Percentiles rank a stretch among this genome's conserved stretches.
Conservation (phyloP, 106 monocot genomes). For the Dioscorea dumetorum region DNA sequence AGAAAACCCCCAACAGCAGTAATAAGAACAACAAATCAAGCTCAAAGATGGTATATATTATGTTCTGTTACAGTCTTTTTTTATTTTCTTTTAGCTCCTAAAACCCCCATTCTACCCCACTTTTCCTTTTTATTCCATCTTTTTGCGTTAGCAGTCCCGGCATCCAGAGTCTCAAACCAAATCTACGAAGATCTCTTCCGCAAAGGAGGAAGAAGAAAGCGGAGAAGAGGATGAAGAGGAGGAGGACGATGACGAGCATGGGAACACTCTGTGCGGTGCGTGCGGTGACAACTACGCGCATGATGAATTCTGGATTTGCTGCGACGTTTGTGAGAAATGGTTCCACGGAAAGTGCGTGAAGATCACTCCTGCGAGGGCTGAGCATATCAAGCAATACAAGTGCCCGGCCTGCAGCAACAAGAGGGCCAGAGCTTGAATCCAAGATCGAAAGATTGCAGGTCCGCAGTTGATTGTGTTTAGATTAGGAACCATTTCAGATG, state of each 20-base stretch:
- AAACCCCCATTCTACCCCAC: background rate
- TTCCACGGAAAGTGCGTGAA: conserved; percentile 63
- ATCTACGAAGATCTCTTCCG: conserved; percentile 19
- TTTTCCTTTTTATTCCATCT: background rate
- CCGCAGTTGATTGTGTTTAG: too few species aligned
- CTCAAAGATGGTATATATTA: conserved; percentile 37
- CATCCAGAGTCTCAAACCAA: conserved; percentile 21
- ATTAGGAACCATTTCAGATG: background rate
- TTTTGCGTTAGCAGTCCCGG: conserved; percentile 12
- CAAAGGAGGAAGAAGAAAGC: conserved; percentile 30
- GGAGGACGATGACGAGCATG: conserved; percentile 54
- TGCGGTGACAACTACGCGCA: conserved; percentile 47
- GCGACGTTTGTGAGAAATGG: conserved; percentile 58
- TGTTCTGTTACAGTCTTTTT: background rate
- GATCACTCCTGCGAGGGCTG: conserved; percentile 61
- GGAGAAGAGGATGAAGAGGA: conserved; percentile 40
- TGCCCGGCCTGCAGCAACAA: conserved; percentile 73
- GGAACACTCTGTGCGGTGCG: conserved; percentile 52
- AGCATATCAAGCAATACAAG: conserved; percentile 82
- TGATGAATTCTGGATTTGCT: conserved; percentile 75
- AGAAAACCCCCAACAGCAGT: conserved; percentile 59
- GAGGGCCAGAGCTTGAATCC: conserved; percentile 26
- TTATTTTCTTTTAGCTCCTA: background rate
- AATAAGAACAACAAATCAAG: conserved; percentile 49
- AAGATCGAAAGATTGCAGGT: background rate